Evolutionary conservation across 139 green algal species (phyloP).

Genomic region (Chlorella ohadii): DNA sequence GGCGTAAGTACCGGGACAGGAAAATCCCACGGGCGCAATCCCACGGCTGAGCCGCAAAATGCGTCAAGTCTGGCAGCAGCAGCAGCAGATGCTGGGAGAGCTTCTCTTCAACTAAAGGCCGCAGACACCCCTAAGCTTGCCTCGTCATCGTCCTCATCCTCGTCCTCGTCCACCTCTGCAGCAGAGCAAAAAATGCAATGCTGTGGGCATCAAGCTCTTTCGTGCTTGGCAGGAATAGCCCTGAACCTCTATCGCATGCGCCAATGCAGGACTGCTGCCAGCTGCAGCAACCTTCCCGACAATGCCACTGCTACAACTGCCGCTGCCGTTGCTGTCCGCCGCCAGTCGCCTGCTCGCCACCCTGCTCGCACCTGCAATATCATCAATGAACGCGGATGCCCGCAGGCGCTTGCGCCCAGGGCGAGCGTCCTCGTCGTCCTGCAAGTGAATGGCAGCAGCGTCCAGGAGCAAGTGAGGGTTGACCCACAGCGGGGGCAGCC

Average conservation of each 20-base stretch:
- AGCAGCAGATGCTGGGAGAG: too few relatives aligned
- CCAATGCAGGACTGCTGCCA: too few relatives aligned
- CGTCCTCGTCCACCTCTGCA: conserved; percentile 72
- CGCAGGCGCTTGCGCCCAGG: conserved; percentile 18
- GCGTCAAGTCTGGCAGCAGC: too few relatives aligned
- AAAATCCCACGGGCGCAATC: too few relatives aligned
- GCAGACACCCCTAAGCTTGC: too few relatives aligned
- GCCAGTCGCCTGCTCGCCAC: background rate
- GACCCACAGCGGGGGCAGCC: background rate
- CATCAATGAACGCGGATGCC: conserved; percentile 74
- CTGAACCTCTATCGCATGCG: too few relatives aligned
- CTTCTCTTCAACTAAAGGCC: too few relatives aligned
- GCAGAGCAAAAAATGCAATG: too few relatives aligned
- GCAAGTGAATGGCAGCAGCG: background rate
- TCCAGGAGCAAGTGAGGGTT: background rate
- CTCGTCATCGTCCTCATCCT: conserved; percentile 86
- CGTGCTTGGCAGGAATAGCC: too few relatives aligned
- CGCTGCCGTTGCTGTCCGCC: background rate
- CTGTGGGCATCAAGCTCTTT: background rate
- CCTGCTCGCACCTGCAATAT: conserved; percentile 78
- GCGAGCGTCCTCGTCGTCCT: background rate
- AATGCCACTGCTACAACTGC: background rate
- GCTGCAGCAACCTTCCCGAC: too few relatives aligned
- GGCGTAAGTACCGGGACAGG: background rate
- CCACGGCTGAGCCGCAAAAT: too few relatives aligned